A percentile compares a stretch with the other conserved stretches of the same genome.
These are phyloP conservation scores for Crithidia fasciculata DNA, from an alignment of 208 protist species.

Conservation along the genomic window DNA sequence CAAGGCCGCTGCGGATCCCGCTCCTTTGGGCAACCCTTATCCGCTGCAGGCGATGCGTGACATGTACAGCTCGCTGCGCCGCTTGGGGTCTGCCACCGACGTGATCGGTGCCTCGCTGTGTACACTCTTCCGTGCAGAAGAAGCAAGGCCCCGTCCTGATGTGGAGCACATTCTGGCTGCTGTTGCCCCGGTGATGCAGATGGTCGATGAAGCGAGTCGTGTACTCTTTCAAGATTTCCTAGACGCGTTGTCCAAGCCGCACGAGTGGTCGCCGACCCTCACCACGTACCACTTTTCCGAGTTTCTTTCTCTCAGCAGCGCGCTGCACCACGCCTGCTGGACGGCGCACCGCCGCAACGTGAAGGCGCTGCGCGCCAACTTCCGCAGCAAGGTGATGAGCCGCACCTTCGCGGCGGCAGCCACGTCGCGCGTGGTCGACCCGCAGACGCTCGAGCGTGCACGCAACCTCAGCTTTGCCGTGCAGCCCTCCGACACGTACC, in stretches of 20 bases:
- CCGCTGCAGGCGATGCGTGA: conserved; percentile 46
- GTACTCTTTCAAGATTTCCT: conserved; percentile 61
- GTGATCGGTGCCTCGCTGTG: conserved; percentile 37
- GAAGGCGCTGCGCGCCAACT: conserved; percentile 38
- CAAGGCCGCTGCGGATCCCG: conserved; percentile 51
- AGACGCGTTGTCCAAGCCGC: conserved; percentile 41
- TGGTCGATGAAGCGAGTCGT: conserved; percentile 36
- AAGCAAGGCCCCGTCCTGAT: background rate
- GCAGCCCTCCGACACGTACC: background rate
- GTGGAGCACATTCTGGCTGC: conserved; percentile 15
- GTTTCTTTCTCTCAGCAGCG: conserved; percentile 39
- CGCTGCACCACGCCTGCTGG: conserved; percentile 40
- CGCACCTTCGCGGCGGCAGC: conserved; percentile 31
- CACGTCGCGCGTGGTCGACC: conserved; percentile 3
- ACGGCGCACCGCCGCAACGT: conserved; percentile 38
- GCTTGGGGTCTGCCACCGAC: conserved; percentile 53
- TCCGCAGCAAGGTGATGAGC: conserved; percentile 31
- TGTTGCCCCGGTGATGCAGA: conserved; percentile 33
- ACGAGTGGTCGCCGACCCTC: conserved; percentile 30
- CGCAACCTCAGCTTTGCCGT: conserved; percentile 10
- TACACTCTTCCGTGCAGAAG: conserved; percentile 3
- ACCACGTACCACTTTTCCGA: conserved; percentile 47
- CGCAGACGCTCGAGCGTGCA: conserved; percentile 13
- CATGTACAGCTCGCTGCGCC: conserved; percentile 58
- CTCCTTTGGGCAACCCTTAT: conserved; percentile 50